Base-by-base conservation (phyloP, 176 grass and related monocot genomes). In the Guadua angustifolia region DNA sequence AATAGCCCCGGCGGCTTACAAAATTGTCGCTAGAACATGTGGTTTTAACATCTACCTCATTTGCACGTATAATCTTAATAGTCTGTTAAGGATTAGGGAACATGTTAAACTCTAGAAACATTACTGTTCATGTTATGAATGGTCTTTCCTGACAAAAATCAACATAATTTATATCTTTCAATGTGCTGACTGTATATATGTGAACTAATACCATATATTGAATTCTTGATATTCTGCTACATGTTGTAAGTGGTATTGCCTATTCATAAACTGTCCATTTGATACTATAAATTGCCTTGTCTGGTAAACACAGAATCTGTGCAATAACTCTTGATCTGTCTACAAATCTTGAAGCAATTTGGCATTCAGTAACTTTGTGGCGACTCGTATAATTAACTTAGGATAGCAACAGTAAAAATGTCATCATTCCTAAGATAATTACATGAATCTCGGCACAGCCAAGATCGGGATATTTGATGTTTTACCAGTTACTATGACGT, bases 301-400 rank as follows among this genome's bases (percentile, higher is more conserved):
- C 50, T 77, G 62, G 14, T 67, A 14, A 56, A 58, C 47, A 69
- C 36, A 58, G 4, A 33, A 69, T 40, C 24, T 77, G 22, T 38
- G 53, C 71, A 56, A 22, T 21, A 55, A 64, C 19, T 56, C 45
- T 84, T 66, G 71, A 69, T 77, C n/a, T 84, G 45, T 35, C 21
- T 67, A 18, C 15, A 74, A 46, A 74, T 22, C 29, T 62, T 52
- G 14, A 69, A 1, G 14, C 57, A 68, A 36, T 57, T 77, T 77
- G 24, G 62, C 22, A 77, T 85, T 85, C 39, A 69, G 58, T 21
- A 77, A 59, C 80, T 59, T 67, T 17, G 45, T 85, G n/a, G n/a
- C n/a, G n/a, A n/a, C n/a, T n/a, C n/a, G n/a, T n/a, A n/a, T n/a
- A n/a, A n/a, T n/a, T n/a, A n/a, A n/a, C n/a, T n/a, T n/a, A n/a